Evolutionary conservation across 768 basidiomycete species (phyloP).

Genomic region (Termitomyces sp.): DNA sequence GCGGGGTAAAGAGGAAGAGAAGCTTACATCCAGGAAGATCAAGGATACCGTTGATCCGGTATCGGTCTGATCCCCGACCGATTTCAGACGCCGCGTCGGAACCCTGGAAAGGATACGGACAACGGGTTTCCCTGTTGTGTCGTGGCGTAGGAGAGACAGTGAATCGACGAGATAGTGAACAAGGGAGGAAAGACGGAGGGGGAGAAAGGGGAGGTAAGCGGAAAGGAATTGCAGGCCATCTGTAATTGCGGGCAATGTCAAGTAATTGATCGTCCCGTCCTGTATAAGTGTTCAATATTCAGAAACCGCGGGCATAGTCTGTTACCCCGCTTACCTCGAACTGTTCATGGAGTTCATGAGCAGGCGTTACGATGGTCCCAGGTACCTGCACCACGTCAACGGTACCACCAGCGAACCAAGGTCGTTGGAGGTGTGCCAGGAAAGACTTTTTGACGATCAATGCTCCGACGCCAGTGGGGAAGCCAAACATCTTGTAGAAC

Average conservation of each 20-base stretch:
- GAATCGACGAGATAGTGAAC: constrained; percentile 57
- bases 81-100: constrained; percentile 49
- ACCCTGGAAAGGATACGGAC: constrained; percentile 65
- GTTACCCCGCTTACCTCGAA: constrained; percentile 58
- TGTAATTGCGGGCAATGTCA: constrained; percentile 73
- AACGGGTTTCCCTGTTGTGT: constrained; percentile 54
- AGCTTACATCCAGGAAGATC: constrained; percentile 58
- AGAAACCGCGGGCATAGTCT: constrained; percentile 1
- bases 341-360: constrained; percentile 59
- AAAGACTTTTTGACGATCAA: constrained; percentile 73
- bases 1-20: background rate
- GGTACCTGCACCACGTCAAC: constrained; percentile 84
- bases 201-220: constrained; percentile 76
- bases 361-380: constrained; percentile 61
- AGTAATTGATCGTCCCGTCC: constrained; percentile 86
- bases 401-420: constrained; percentile 85
- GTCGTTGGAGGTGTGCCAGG: constrained; percentile 54
- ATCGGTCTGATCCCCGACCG: constrained; percentile 64
- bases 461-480: constrained; percentile 81
- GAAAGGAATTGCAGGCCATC: constrained; percentile 76
- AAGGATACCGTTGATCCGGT: constrained; percentile 61
- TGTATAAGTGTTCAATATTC: background rate
- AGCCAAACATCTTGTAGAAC: constrained; percentile 91
- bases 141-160: constrained; percentile 58
- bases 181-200: constrained; percentile 68